phyloP scores from a whole-genome alignment of 1,284 basidiomycete species.

The Vanrija pseudolonga region DNA sequence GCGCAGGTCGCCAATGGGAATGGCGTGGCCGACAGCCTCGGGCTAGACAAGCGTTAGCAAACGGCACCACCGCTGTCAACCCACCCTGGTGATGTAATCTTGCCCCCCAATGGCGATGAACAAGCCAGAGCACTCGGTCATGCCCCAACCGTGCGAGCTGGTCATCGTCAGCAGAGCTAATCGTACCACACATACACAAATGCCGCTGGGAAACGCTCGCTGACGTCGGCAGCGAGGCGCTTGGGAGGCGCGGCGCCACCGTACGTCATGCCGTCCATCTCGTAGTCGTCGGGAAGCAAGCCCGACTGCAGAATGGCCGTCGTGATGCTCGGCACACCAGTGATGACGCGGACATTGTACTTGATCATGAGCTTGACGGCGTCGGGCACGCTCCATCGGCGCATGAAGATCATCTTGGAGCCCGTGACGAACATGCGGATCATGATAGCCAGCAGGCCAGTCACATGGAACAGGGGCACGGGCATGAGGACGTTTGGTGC shows the following conservation, averaged over 20 bases:
- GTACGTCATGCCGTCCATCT: slow-evolving; percentile 37
- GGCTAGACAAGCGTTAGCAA: background rate
- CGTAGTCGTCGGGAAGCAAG: slow-evolving; percentile 14
- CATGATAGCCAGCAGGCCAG: slow-evolving; percentile 38
- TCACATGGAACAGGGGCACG: slow-evolving; percentile 47
- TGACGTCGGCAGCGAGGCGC: slow-evolving; percentile 29
- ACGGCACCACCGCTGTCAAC: background rate
- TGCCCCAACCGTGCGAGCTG: slow-evolving; percentile 13
- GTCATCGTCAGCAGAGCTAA: background rate
- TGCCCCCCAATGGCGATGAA: slow-evolving; percentile 8
- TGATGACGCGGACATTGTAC: slow-evolving; percentile 27
- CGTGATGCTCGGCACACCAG: slow-evolving; percentile 34
- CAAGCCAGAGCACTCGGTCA: slow-evolving; percentile 11
- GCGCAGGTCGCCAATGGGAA: slow-evolving; percentile 33
- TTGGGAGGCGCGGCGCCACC: slow-evolving; percentile 43
- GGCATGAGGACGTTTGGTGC: slow-evolving; percentile 22
- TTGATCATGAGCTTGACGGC: slow-evolving; percentile 29
- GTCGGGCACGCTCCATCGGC: slow-evolving; percentile 31
- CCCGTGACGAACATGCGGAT: slow-evolving; percentile 25
- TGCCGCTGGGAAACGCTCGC: slow-evolving; percentile 29
- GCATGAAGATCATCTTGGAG: slow-evolving; percentile 35
- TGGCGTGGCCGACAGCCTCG: slow-evolving; percentile 27
- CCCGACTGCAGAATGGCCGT: slow-evolving; percentile 33
- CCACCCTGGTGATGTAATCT: slow-evolving; percentile 29
- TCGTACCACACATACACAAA: background rate